Percentiles rank a stretch among this genome's conserved stretches.
phyloP scores from a whole-genome alignment of 805 yeast genomes.

The Diddensiella caesifluorescens region DNA sequence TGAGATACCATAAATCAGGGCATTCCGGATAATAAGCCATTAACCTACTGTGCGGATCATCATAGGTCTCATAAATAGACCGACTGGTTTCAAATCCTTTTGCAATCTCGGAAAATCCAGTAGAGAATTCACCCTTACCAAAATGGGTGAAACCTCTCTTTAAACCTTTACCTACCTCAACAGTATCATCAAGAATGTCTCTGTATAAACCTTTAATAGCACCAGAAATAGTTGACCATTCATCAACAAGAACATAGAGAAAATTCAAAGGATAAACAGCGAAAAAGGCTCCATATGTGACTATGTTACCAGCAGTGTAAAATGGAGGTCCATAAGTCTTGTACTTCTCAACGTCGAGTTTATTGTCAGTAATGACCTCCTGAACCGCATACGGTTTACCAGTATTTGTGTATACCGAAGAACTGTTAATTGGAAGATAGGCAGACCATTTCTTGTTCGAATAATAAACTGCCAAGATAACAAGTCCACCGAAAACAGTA shows the following conservation, averaged over 20 bases:
- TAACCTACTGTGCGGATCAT: conserved; percentile 28
- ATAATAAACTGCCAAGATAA: conserved; percentile 46
- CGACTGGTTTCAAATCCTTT: conserved; percentile 35
- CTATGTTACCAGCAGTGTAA: conserved; percentile 46
- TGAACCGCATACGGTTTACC: conserved; percentile 46
- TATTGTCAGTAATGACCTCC: conserved; percentile 33
- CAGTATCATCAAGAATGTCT: conserved; percentile 10
- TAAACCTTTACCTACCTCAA: conserved; percentile 4
- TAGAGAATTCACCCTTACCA: background rate
- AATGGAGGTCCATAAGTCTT: conserved; percentile 61
- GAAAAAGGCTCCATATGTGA: conserved; percentile 51
- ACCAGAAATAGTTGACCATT: conserved; percentile 28
- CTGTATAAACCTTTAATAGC: conserved; percentile 25
- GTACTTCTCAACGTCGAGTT: conserved; percentile 44
- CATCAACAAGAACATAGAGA: conserved; percentile 32
- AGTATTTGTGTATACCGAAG: conserved; percentile 46
- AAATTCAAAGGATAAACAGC: conserved; percentile 53
- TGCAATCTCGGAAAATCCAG: background rate
- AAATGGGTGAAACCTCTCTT: background rate
- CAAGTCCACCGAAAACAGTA: conserved; percentile 42
- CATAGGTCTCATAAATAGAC: conserved; percentile 50
- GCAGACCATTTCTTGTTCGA: conserved; percentile 54
- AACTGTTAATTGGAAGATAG: conserved; percentile 55
- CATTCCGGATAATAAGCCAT: conserved; percentile 57
- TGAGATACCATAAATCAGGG: conserved; percentile 69